Evolutionary conservation across 2,329 filamentous ascomycete genomes (phyloP).

Genomic region (Cytospora leucostoma): DNA sequence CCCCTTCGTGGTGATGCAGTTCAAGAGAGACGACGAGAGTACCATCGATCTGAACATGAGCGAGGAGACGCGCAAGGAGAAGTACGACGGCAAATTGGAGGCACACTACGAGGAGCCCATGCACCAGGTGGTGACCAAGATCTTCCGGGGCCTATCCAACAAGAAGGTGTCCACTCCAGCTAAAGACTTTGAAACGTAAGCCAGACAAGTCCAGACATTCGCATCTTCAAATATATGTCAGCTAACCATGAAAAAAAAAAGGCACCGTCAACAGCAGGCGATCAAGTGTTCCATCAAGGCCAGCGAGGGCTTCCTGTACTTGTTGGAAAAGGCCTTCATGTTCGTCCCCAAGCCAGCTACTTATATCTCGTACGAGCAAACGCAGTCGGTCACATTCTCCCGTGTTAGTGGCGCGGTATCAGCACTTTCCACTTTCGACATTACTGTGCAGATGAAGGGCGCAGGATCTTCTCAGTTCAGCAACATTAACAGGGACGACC

Average conservation of each 20-base stretch:
- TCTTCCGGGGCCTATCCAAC: conserved; percentile 90
- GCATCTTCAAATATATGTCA: not conserved
- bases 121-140: conserved; percentile 89
- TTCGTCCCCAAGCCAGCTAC: conserved; percentile 98
- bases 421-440: conserved; percentile 93
- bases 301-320: conserved; percentile 96
- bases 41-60: conserved; percentile 96
- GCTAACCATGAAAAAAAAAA: conserved; percentile 34
- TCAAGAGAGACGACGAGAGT: conserved; percentile 96
- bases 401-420: conserved; percentile 93
- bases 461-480: conserved; percentile 91
- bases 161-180: conserved; percentile 95
- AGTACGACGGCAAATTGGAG: conserved; percentile 88
- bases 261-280: conserved; percentile 88
- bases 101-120: conserved; percentile 91
- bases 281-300: conserved; percentile 99
- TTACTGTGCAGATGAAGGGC: conserved; percentile 91
- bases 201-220: conserved; percentile 22
- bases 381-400: conserved; percentile 89
- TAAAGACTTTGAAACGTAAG: conserved; percentile 83
- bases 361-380: conserved; percentile 94
- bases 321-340: conserved; percentile 96
- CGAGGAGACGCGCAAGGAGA: conserved; percentile 77
- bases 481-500: conserved; percentile 98
- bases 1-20: conserved; percentile 98